These are phyloP conservation scores for Skeletonema marinoi DNA, from an alignment of 108 stramenopile species.

Conservation along the genomic window DNA sequence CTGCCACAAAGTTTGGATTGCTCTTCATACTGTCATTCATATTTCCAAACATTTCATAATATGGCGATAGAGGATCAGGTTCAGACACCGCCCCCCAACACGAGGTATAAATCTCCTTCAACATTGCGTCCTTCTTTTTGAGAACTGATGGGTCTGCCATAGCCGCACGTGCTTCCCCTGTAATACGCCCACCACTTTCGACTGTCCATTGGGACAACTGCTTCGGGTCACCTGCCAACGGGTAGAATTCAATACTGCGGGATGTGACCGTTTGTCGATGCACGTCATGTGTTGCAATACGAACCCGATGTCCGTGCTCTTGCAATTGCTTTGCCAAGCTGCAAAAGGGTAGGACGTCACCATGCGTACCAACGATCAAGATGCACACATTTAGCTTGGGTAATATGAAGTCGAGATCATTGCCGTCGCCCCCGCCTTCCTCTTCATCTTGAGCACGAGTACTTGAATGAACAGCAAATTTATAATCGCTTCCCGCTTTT, in stretches of 20 bases:
- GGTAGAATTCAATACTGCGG: conserved; percentile 74
- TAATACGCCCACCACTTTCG: conserved; percentile 62
- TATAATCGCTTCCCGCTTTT: background rate
- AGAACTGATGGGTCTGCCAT: conserved; percentile 42
- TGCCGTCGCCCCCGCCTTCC: background rate
- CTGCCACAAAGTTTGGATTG: conserved; percentile 60
- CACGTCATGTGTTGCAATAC: conserved; percentile 65
- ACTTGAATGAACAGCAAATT: background rate
- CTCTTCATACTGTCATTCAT: background rate
- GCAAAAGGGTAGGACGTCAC: conserved; percentile 69
- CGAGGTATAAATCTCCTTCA: conserved; percentile 57
- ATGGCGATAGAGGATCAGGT: conserved; percentile 51
- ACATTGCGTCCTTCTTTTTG: conserved; percentile 65
- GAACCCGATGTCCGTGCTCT: conserved; percentile 63
- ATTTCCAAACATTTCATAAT: conserved; percentile 14
- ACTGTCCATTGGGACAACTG: conserved; percentile 64
- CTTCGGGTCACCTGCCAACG: conserved; percentile 84
- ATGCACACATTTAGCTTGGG: conserved; percentile 70
- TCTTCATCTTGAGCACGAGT: background rate
- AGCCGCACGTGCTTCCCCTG: conserved; percentile 42
- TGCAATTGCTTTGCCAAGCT: conserved; percentile 53
- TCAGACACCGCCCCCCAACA: conserved; percentile 74
- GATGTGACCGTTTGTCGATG: conserved; percentile 60
- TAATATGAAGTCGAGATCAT: conserved; percentile 45
- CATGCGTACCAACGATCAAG: conserved; percentile 64